Evolutionary conservation across 1,139 yeast genomes (phyloP).

Genomic region (Magnusiomyces tetraspermus): DNA sequence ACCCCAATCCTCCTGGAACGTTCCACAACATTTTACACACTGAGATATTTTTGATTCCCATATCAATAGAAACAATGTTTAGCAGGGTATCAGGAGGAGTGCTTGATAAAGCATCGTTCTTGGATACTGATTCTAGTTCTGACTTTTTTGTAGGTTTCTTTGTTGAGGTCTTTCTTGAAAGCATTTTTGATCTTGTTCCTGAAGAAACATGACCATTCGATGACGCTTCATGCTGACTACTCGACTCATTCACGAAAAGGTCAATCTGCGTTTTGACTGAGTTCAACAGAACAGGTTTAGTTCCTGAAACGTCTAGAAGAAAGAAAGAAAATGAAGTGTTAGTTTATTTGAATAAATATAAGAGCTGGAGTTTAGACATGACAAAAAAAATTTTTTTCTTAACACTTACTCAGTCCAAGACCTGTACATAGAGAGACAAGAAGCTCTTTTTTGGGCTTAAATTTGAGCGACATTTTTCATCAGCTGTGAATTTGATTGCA

Average conservation of each 20-base stretch:
- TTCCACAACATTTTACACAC: constrained; percentile 25
- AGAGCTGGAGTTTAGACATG: neutral
- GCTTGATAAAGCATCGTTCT: no score
- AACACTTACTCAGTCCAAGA: neutral
- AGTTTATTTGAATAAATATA: neutral
- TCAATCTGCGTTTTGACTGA: neutral
- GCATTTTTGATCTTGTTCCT: neutral
- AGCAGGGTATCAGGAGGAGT: no score
- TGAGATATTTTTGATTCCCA: constrained; percentile 39
- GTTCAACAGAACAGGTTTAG: neutral
- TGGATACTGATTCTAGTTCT: no score
- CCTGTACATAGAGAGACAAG: neutral
- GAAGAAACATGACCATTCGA: neutral
- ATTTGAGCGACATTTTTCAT: neutral
- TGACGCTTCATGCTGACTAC: no score
- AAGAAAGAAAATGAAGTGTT: neutral
- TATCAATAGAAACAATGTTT: constrained; percentile 30
- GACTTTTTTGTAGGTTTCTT: no score
- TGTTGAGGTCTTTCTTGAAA: neutral
- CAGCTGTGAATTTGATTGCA: neutral
- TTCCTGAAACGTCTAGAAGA: neutral
- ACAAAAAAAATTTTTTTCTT: neutral
- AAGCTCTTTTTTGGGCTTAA: neutral
- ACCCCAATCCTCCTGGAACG: constrained; percentile 4
- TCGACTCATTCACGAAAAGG: neutral